phyloP scores from a whole-genome alignment of 2,329 filamentous ascomycete species.

The Fusarium pseudocircinatum region DNA sequence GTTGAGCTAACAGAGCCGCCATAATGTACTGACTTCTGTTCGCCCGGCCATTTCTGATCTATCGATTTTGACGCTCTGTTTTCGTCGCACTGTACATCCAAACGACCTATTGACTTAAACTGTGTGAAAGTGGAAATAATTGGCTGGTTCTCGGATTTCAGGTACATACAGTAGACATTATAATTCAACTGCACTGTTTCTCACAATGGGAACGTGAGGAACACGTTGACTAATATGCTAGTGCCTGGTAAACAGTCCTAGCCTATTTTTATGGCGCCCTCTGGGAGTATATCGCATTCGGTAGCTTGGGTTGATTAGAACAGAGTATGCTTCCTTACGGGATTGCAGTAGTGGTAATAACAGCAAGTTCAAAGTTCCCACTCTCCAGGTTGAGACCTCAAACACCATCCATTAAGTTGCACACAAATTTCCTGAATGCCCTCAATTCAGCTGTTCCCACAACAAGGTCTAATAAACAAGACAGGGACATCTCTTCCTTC shows the following conservation, averaged over 20 bases:
- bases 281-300: fast-evolving
- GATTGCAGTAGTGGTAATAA: too few species aligned
- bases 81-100: background rate
- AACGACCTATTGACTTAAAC: fast-evolving
- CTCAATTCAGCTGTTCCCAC: fast-evolving
- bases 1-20: background rate
- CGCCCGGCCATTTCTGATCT: background rate
- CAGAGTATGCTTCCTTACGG: fast-evolving
- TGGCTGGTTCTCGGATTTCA: fast-evolving
- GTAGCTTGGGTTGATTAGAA: background rate
- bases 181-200: background rate
- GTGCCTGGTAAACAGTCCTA: too few species aligned
- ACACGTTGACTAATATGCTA: fast-evolving
- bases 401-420: fast-evolving
- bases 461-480: fast-evolving
- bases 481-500: background rate
- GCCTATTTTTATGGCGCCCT: fast-evolving
- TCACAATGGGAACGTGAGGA: too few species aligned
- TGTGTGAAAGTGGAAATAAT: background rate
- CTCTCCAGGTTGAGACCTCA: too few species aligned
- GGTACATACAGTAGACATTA: background rate
- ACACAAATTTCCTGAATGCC: fast-evolving
- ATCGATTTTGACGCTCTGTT: background rate
- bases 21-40: background rate
- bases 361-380: fast-evolving